Percentiles rank a stretch among this genome's conserved stretches.
These are phyloP conservation scores for Heritiera littoralis DNA, from an alignment of 345 rosid genomes.

Conservation along the genomic window DNA sequence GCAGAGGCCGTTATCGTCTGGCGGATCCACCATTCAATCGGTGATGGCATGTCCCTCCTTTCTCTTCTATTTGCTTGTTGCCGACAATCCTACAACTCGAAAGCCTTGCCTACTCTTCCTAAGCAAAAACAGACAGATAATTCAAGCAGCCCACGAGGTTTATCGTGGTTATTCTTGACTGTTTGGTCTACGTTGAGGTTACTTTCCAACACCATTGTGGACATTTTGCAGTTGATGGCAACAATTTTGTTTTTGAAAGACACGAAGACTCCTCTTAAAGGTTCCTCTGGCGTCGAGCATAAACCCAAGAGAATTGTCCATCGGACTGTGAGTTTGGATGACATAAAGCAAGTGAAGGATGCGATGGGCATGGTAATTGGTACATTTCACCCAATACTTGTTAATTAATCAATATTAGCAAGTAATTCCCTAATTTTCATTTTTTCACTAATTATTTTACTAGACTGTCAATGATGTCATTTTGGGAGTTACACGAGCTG, in stretches of 20 bases:
- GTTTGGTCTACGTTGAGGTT: constrained; percentile 43
- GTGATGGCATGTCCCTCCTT: constrained; percentile 65
- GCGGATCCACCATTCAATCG: constrained; percentile 65
- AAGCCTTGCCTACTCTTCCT: constrained; percentile 63
- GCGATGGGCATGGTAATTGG: constrained; percentile 34
- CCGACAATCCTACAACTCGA: constrained; percentile 55
- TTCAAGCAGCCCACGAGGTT: constrained; percentile 6
- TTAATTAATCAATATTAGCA: too few species aligned
- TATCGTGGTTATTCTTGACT: constrained; percentile 42
- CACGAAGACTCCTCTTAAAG: constrained; percentile 56
- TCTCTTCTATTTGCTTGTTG: constrained; percentile 57
- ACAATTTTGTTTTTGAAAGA: constrained; percentile 52
- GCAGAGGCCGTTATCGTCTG: constrained; percentile 55
- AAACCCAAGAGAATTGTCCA: constrained; percentile 43
- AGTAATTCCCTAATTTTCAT: background rate
- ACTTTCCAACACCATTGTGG: constrained; percentile 55
- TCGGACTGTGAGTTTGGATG: constrained; percentile 56
- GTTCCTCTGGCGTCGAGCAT: constrained; percentile 25
- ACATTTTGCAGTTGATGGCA: constrained; percentile 41
- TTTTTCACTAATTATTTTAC: background rate
- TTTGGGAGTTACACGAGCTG: constrained; percentile 71
- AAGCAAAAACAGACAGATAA: constrained; percentile 20
- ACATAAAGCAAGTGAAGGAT: constrained; percentile 57
- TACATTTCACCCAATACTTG: background rate
- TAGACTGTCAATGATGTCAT: constrained; percentile 82